phyloP scores from a whole-genome alignment of 352 stramenopile species.

The Ophiocytium majus region DNA sequence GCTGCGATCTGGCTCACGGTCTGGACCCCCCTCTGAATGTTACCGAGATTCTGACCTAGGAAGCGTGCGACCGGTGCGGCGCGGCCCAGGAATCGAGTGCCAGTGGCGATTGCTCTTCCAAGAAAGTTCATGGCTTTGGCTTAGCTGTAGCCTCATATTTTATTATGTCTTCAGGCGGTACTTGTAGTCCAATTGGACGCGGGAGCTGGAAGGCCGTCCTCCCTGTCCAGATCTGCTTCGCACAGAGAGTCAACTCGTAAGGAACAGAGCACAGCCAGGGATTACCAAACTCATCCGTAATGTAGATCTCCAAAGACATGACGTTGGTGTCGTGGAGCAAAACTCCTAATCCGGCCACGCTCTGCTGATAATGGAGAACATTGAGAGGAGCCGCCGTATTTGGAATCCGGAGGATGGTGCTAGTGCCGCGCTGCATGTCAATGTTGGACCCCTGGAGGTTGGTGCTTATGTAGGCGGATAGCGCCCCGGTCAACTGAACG shows the following conservation, averaged over 20 bases:
- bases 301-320: neutral
- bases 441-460: neutral
- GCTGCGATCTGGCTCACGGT: neutral
- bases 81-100: neutral
- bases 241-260: neutral
- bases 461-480: neutral
- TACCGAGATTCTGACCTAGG: neutral
- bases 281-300: neutral
- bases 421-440: neutral
- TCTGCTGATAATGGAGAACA: neutral
- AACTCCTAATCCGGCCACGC: neutral
- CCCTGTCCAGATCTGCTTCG: neutral
- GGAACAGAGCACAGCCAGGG: neutral
- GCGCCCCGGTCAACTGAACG: neutral
- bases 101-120: neutral
- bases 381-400: neutral
- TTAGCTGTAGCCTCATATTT: too few species aligned
- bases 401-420: neutral
- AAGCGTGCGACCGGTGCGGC: neutral
- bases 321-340: neutral
- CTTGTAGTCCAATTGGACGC: too few species aligned
- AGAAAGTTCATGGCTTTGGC: neutral
- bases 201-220: too few species aligned
- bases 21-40: neutral
- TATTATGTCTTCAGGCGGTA: too few species aligned